Base-by-base conservation (phyloP, 352 stramenopile genomes). In the Pythium vanterpoolii region DNA sequence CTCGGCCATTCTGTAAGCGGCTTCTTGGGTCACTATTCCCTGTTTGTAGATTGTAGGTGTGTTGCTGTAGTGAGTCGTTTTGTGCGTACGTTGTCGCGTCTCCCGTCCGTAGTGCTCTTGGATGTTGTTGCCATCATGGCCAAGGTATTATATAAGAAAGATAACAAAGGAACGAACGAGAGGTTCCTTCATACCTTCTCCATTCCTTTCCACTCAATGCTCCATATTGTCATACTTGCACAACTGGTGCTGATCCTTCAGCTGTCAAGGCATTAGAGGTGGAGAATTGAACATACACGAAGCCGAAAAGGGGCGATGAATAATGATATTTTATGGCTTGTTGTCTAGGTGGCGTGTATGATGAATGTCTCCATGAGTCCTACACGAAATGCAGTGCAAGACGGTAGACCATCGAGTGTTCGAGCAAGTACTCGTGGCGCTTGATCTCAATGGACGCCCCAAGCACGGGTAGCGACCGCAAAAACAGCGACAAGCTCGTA, bases 381-480 rank as follows among this genome's bases (percentile, higher is more conserved):
- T 65, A 92, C 16, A 94, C 78, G 60, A 90, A 94, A 57, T 94
- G 83, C 54, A 87, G 69, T n/a, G 79, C 69, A 31, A 94, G 46
- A 45, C 85, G 77, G 63, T 94, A 94, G 48, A 93, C 81, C 24
- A 94, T 68, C 54, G 85, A 94, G 64, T 94, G 74, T 56, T 89
- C 51, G 19, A 93, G 66, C 50, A 94, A 62, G 45, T 83, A 89
- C 45, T 91, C 64, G 68, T 92, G 85, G 34, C 83, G 83, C 66
- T 92, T 94, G 65, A 94, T 77, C 53, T 72, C 52, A n/a, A 93
- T 68, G 3, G 75, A 86, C 0, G 82, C 57, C 1, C 85, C 85
- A 27, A 86, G 55, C 11, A 92, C 69, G 2, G 85, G 85, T 27
- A 94, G 66, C 16, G 70, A 80, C 52, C 83, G 77, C 39, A 95